Evolutionary conservation across 768 basidiomycete species (phyloP), one percentile per base, ranked within the genome.

Genomic region (Tricholoma terreum): DNA sequence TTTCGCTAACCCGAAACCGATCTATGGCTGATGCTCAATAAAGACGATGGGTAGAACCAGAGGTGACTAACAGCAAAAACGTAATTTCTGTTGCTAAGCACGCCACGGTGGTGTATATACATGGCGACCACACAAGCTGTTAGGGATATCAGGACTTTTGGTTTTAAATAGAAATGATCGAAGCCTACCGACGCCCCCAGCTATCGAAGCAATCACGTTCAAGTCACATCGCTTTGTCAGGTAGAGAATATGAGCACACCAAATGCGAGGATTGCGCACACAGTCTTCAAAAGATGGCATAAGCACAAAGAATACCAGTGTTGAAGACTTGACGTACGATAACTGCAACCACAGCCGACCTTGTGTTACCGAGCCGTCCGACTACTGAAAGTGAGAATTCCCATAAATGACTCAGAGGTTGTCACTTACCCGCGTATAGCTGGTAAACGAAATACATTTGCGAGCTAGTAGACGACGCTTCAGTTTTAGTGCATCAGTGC

Each of bases 381-480:
- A 73, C 73, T 74, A n/a, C 31, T 17, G 48, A 30, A 19, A 27
- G 24, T 9, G 4, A 27, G 2, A 30, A 46, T 45, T 42, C 19
- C 40, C 50, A 21, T 24, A 21, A 8, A 5, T 12, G 49, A 14
- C 34, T 43, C 24, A 45, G 35, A 40, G 10, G 6, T 15, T 15
- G 34, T 10, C 9, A 55, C 66, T 19, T 51, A 75, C 75, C 75
- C 12, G 62, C 61, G 48, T 76, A 69, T 6, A 79, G 61, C 60
- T 79, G 77, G 52, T 72, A 68, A 4, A 73, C 77, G 55, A 80
- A 79, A 62, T 74, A 78, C 58, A 74, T 61, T 57, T 80, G 79
- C 11, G 79, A 78, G 27, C 78, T 79, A 58, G 10, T 24, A 11
- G 27, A 52, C n/a, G 30, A 52, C 11, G 3, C 35, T 7, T 30